Base-by-base conservation (phyloP, 345 rosid genomes). In the Brassica juncea region DNA sequence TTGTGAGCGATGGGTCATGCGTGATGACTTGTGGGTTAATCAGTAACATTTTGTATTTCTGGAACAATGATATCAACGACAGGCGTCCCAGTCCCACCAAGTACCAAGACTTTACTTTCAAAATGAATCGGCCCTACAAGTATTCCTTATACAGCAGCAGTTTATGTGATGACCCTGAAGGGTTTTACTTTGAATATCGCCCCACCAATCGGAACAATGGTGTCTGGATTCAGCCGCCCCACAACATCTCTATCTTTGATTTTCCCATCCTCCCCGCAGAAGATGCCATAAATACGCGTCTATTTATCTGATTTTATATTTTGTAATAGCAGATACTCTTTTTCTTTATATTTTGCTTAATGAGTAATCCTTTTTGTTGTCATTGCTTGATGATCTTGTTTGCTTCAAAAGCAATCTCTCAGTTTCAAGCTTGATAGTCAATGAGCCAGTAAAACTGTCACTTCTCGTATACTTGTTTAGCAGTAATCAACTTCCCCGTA, bases 401-500 rank as follows among this genome's bases (percentile, higher is more conserved):
- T 32, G 35, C 39, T 35, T 35, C 8, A 6, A 35, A 6, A 35
- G 8, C 9, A 35, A 35, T 35, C 39, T 35, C 39, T 35, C 39
- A 35, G 39, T 35, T 35, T 35, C 39, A 35, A 35, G 39, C 39
- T 28, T 35, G 8, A 35, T 35, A 35, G 39, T 35, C 1, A 6
- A 35, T 8, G 39, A 35, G 39, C 8, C 8, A 35, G 39, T 35
- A 35, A 35, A 8, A 7, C 7, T 35, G 39, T 35, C 39, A 35
- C 39, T 35, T 35, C 39, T 35, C 39, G 8, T 35, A 6, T 6
- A 35, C 39, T 35, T 35, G 39, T 35, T 35, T 35, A 35, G 39
- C 97, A 0, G 57, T 88, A 6, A 88, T 92, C 10, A 92, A 92
- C 77, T 92, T 84, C 66, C 85, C 94, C 0, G 47, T 58, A 0